These are phyloP conservation scores for Hymenoscyphus occultus DNA, from an alignment of 2,329 filamentous ascomycete genomes.

Conservation along the genomic window DNA sequence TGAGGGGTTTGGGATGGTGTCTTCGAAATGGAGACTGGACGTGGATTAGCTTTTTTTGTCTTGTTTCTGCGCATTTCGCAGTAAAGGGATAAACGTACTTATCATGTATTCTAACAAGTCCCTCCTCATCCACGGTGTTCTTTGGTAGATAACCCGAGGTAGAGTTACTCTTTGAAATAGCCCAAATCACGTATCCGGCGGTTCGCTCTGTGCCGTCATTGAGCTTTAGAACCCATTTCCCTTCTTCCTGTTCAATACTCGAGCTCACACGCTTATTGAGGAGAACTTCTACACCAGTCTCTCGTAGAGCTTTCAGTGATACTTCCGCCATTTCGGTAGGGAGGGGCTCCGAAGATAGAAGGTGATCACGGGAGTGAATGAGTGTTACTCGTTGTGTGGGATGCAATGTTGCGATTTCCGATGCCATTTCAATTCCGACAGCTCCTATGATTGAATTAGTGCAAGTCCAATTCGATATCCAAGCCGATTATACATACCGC, in stretches of 20 bases:
- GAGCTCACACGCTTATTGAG: slow-evolving; percentile 56
- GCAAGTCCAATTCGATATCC: background rate
- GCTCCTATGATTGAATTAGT: slow-evolving; percentile 48
- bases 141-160: slow-evolving; percentile 61
- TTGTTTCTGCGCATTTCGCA: background rate
- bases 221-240: slow-evolving; percentile 49
- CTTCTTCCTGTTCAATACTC: slow-evolving; percentile 46
- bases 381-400: slow-evolving; percentile 67
- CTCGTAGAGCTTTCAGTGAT: slow-evolving; percentile 54
- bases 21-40: slow-evolving; percentile 52
- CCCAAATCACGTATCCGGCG: slow-evolving; percentile 66
- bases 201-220: slow-evolving; percentile 57
- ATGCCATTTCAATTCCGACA: slow-evolving; percentile 79
- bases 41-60: slow-evolving; percentile 7
- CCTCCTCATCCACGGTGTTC: slow-evolving; percentile 58
- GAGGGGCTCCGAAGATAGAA: slow-evolving; percentile 71
- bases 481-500: slow-evolving; percentile 43
- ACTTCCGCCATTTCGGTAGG: slow-evolving; percentile 66
- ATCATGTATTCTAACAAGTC: slow-evolving; percentile 61
- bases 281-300: slow-evolving; percentile 63
- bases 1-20: slow-evolving; percentile 52
- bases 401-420: slow-evolving; percentile 68
- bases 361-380: slow-evolving; percentile 66
- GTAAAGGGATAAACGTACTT: slow-evolving; percentile 41
- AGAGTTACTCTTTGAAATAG: slow-evolving; percentile 61